Evolutionary conservation across 768 basidiomycete genomes (phyloP), one percentile per base, ranked within the genome.

Genomic region (Coprinopsis sp.): DNA sequence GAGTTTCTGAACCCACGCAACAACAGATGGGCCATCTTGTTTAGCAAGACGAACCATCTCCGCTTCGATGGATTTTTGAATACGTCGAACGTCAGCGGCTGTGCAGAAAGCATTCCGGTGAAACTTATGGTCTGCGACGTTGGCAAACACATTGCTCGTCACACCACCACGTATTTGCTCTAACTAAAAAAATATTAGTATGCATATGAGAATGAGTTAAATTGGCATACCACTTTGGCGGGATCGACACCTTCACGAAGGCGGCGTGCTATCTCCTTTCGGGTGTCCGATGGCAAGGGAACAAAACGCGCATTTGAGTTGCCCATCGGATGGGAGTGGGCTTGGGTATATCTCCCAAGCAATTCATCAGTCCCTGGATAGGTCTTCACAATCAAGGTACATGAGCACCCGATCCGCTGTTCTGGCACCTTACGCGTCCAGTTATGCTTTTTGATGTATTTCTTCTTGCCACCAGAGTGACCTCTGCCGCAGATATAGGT

Each of bases 51-150:
- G 37, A 16, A 50, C 39, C 12, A 27, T 50, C 25, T 53, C 49
- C n/a, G 31, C 39, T 19, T 53, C 52, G 28, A 53, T 53, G 6
- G 14, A 22, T 25, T 53, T 53, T 40, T 53, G 33, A 47, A 53
- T 43, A 3, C 37, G 21, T 4, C 39, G 31, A 4, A 50, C 33
- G 47, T 53, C 44, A 3, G 31, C 30, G n/a, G 12, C 31, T 21
- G 30, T 33, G 4, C 49, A 39, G 4, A n/a, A 6, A 6, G 22
- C 38, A 23, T 19, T 13, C 13, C 16, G 5, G 22, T 6, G 7
- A 19, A n/a, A n/a, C n/a, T 39, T 13, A 19, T 13, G 22, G 22
- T 13, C 7, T n/a, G n/a, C n/a, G n/a, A n/a, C n/a, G n/a, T n/a
- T n/a, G n/a, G n/a, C n/a, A 4, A 6, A 7, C 7, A 39, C 5